Evolutionary conservation across 371 early-diverging fungal species (phyloP).

Genomic region (Lichtheimia corymbifera): DNA sequence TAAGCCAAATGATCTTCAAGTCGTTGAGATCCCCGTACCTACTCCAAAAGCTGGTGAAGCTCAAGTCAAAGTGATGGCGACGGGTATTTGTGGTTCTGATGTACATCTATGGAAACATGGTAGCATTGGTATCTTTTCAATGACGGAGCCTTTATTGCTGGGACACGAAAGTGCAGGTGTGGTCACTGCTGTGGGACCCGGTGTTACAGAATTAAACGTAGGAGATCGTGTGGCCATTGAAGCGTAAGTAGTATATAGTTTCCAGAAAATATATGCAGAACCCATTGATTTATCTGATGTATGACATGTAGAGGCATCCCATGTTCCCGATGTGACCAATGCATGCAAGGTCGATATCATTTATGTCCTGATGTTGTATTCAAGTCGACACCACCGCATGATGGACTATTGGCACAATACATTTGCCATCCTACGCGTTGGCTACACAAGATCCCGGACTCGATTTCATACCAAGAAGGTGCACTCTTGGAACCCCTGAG

Average conservation of each 20-base stretch:
- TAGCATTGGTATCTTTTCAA: slow-evolving; percentile 47
- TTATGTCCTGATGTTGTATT: slow-evolving; percentile 47
- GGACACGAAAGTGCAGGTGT: slow-evolving; percentile 53
- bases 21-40: slow-evolving; percentile 44
- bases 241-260: slow-evolving; percentile 41
- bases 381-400: slow-evolving; percentile 49
- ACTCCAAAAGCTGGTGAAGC: slow-evolving; percentile 31
- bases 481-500: slow-evolving; percentile 44
- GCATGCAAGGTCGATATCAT: slow-evolving; percentile 47
- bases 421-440: slow-evolving; percentile 48
- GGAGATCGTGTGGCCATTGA: slow-evolving; percentile 38
- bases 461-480: slow-evolving; percentile 37
- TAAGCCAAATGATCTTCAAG: slow-evolving; percentile 38
- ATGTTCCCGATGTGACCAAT: slow-evolving; percentile 45
- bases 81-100: slow-evolving; percentile 51
- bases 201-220: slow-evolving; percentile 24
- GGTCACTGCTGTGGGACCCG: slow-evolving; percentile 39
- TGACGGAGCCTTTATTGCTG: slow-evolving; percentile 35
- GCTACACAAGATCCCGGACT: slow-evolving; percentile 46
- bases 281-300: background rate
- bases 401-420: slow-evolving; percentile 44
- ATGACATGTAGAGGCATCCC: slow-evolving; percentile 40
- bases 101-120: slow-evolving; percentile 48
- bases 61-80: slow-evolving; percentile 46
- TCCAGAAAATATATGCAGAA: background rate